Percentiles rank a stretch among this genome's conserved stretches.
Conservation (phyloP, 306 rosid species). For the Citrullus colocynthis region DNA sequence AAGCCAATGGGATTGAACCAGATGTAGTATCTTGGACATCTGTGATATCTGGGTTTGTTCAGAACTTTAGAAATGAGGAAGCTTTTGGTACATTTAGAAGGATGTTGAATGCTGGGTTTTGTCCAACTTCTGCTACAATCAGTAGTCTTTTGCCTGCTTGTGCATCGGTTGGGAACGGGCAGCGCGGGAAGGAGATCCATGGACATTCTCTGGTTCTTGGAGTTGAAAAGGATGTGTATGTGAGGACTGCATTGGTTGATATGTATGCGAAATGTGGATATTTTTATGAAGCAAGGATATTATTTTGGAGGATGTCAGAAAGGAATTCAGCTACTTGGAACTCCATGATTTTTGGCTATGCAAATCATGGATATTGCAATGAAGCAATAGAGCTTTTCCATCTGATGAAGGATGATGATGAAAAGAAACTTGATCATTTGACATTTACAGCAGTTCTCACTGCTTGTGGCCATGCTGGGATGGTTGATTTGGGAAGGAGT, state of each 20-base stretch:
- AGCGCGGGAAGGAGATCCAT: conserved; percentile 62
- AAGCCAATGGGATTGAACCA: conserved; percentile 39
- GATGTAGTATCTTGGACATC: conserved; percentile 86
- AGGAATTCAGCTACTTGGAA: conserved; percentile 68
- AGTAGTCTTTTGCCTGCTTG: conserved; percentile 77
- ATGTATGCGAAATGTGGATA: conserved; percentile 90
- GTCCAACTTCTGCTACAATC: conserved; percentile 68
- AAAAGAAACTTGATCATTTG: conserved; percentile 47
- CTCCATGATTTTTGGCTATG: conserved; percentile 79
- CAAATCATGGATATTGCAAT: conserved; percentile 55
- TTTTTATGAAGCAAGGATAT: conserved; percentile 42
- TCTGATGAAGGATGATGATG: conserved; percentile 39
- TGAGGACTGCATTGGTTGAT: conserved; percentile 78
- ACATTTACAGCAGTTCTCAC: conserved; percentile 63
- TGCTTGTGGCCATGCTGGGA: conserved; percentile 65
- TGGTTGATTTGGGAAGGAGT: conserved; percentile 47
- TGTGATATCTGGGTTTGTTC: conserved; percentile 69
- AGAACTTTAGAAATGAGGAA: conserved; percentile 47
- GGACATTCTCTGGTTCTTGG: conserved; percentile 45
- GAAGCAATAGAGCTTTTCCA: conserved; percentile 72
- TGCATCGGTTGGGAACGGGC: conserved; percentile 39
- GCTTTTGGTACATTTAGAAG: conserved; percentile 50
- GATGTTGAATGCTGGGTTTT: conserved; percentile 40
- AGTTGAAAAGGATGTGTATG: conserved; percentile 52
- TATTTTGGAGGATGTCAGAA: conserved; percentile 44